Evolutionary conservation across 2,329 filamentous ascomycete species (phyloP).

Genomic region (Akanthomyces muscarius): DNA sequence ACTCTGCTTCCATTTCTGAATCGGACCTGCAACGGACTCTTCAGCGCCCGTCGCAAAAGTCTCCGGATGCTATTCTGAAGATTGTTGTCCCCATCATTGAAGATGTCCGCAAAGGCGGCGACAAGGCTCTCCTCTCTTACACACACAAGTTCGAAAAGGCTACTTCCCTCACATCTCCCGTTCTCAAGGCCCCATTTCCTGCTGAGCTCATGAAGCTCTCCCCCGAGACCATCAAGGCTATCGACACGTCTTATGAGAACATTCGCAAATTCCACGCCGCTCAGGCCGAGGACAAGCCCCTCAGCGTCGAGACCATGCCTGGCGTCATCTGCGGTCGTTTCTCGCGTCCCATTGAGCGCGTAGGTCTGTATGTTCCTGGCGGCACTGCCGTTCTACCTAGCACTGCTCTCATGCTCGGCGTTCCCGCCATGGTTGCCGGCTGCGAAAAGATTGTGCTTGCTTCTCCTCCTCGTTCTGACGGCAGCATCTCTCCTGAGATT

Average conservation of each 20-base stretch:
- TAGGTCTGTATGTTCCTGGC: conserved; percentile 94
- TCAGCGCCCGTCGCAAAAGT: conserved; percentile 87
- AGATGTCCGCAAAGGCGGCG: conserved; percentile 76
- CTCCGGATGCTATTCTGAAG: conserved; percentile 86
- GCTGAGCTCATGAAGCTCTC: conserved; percentile 79
- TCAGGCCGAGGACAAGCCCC: conserved; percentile 76
- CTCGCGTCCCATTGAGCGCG: conserved; percentile 83
- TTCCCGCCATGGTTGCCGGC: conserved; percentile 94
- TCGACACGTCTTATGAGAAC: conserved; percentile 90
- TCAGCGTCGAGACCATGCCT: conserved; percentile 95
- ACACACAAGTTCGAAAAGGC: conserved; percentile 99
- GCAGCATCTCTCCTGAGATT: conserved; percentile 90
- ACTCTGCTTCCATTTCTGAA: conserved; percentile 60
- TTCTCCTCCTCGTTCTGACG: conserved; percentile 83
- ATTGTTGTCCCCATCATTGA: conserved; percentile 91
- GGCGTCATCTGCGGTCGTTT: conserved; percentile 94
- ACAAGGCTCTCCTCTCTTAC: conserved; percentile 84
- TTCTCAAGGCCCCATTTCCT: conserved; percentile 86
- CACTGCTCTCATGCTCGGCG: conserved; percentile 95
- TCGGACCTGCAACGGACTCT: conserved; percentile 69
- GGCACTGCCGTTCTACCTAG: conserved; percentile 96
- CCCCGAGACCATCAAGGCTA: conserved; percentile 82
- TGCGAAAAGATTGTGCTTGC: conserved; percentile 94
- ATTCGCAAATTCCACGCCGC: conserved; percentile 92
- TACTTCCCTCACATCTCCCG: conserved; percentile 81